These are phyloP conservation scores for Amanita rubescens DNA, from an alignment of 768 basidiomycete species.

Conservation along the genomic window DNA sequence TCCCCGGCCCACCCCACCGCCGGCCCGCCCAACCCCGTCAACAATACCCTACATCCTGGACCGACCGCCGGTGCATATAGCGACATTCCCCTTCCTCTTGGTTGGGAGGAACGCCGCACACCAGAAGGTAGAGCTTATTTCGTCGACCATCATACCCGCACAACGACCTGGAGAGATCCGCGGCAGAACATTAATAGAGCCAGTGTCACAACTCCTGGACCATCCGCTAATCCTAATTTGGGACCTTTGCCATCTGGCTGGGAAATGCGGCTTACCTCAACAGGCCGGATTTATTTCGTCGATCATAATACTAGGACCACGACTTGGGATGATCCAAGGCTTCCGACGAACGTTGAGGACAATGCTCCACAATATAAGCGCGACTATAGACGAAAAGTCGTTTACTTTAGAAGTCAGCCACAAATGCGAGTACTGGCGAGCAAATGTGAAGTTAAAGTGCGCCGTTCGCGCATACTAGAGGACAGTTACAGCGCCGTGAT, in stretches of 20 bases:
- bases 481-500: constrained; percentile 84
- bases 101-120: constrained; percentile 90
- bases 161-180: constrained; percentile 91
- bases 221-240: constrained; percentile 50
- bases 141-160: constrained; percentile 71
- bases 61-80: constrained; percentile 28
- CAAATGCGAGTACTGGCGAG: constrained; percentile 71
- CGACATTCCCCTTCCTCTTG: constrained; percentile 72
- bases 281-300: constrained; percentile 83
- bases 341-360: constrained; percentile 76
- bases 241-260: constrained; percentile 87
- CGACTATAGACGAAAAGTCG: constrained; percentile 85
- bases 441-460: constrained; percentile 82
- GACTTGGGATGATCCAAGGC: constrained; percentile 88
- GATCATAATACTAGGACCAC: constrained; percentile 89
- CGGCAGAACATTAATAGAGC: constrained; percentile 46
- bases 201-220: constrained; percentile 37
- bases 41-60: constrained; percentile 23
- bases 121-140: constrained; percentile 74
- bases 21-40: constrained; percentile 14
- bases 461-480: constrained; percentile 75
- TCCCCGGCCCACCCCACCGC: constrained; percentile 18
- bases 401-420: constrained; percentile 89
- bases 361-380: constrained; percentile 95
- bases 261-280: constrained; percentile 91